Percentiles rank a stretch among this genome's conserved stretches.
These are phyloP conservation scores for Parascedosporium putredinis DNA, from an alignment of 2,329 filamentous ascomycete species.

Conservation along the genomic window DNA sequence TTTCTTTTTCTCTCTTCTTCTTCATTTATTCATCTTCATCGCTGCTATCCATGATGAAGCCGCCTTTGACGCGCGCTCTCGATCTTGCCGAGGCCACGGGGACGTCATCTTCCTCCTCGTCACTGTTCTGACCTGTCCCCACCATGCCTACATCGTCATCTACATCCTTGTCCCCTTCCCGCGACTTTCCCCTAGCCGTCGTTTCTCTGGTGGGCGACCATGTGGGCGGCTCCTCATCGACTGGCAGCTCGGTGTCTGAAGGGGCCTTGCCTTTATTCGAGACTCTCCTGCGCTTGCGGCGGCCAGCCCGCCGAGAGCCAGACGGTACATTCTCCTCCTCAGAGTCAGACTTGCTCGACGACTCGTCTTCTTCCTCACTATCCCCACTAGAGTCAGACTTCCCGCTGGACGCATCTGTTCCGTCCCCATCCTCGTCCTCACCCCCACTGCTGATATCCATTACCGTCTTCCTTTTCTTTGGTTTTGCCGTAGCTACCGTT, in stretches of 20 bases:
- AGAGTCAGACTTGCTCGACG: slow-evolving; percentile 10
- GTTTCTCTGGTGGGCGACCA: slow-evolving; percentile 15
- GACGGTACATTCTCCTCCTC: slow-evolving; percentile 25
- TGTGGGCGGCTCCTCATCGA: slow-evolving; percentile 17
- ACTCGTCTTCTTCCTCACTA: not conserved
- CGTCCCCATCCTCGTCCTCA: slow-evolving; percentile 17
- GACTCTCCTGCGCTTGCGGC: slow-evolving; percentile 26
- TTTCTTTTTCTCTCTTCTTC: not conserved
- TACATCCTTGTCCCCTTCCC: slow-evolving; percentile 11
- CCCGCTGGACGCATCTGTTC: slow-evolving; percentile 16
- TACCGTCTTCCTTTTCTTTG: slow-evolving; percentile 19
- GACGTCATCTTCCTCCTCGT: slow-evolving; percentile 32
- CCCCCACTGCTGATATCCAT: slow-evolving; percentile 19
- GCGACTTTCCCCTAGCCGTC: not conserved
- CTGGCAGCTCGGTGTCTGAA: slow-evolving; percentile 13
- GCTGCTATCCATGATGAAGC: slow-evolving; percentile 50
- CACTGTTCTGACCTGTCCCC: slow-evolving; percentile 17
- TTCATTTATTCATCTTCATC: slow-evolving; percentile 34
- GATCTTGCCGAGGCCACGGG: slow-evolving; percentile 23
- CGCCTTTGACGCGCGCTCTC: slow-evolving; percentile 36
- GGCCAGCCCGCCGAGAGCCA: slow-evolving; percentile 14
- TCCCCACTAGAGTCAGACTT: slow-evolving; percentile 15
- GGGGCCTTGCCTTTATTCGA: slow-evolving; percentile 19
- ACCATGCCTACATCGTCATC: slow-evolving; percentile 13
- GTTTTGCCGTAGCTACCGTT: slow-evolving; percentile 43